Evolutionary conservation across 441 rosid genomes (phyloP).

Genomic region (Geranium incanum): DNA sequence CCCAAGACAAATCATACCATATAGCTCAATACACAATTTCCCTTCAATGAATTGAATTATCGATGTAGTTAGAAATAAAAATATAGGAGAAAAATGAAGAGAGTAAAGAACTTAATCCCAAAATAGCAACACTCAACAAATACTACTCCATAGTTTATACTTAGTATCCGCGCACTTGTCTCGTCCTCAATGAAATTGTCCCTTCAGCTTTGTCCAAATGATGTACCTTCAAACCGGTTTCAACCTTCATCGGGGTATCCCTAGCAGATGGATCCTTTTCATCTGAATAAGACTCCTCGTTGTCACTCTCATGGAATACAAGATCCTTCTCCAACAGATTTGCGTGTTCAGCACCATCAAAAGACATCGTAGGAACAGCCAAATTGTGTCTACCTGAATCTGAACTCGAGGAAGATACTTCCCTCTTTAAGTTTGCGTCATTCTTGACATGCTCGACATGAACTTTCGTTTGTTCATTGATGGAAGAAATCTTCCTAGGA

Average conservation of each 20-base stretch:
- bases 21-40: no score
- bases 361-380: constrained; percentile 29
- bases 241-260: constrained; percentile 29
- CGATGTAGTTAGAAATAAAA: no score
- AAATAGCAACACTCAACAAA: not conserved
- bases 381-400: constrained; percentile 34
- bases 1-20: no score
- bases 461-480: constrained; percentile 14
- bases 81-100: not conserved
- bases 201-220: constrained; percentile 8
- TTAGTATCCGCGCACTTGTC: constrained; percentile 54
- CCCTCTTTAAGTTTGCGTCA: constrained; percentile 27
- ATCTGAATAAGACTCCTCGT: constrained; percentile 23
- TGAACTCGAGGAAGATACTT: constrained; percentile 29
- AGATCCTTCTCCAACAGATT: constrained; percentile 52
- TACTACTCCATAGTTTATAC: constrained; percentile 12
- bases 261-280: constrained; percentile 7
- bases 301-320: constrained; percentile 48
- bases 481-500: constrained; percentile 17
- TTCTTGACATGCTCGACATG: constrained; percentile 21
- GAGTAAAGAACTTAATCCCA: not conserved
- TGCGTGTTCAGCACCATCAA: constrained; percentile 33
- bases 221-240: constrained; percentile 31
- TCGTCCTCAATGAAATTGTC: constrained; percentile 50
- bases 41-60: no score